phyloP scores from a whole-genome alignment of 1,284 basidiomycete genomes.

The Moniliophthora roreri region DNA sequence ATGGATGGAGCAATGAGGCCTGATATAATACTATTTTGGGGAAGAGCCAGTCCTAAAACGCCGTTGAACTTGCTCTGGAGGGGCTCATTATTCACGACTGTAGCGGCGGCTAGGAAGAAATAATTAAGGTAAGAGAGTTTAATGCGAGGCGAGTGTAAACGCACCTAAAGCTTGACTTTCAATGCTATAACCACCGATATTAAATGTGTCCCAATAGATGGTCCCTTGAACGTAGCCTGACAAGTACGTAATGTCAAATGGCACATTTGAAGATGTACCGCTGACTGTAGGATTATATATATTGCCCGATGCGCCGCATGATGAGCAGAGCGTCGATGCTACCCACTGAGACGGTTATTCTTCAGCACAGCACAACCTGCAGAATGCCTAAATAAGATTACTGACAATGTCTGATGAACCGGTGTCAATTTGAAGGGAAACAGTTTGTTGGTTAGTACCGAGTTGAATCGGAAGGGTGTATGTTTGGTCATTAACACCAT shows the following conservation, averaged over 20 bases:
- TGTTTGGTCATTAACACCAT: conserved; percentile 18
- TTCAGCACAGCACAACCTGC: conserved; percentile 4
- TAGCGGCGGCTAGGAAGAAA: conserved; percentile 48
- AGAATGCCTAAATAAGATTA: conserved; percentile 12
- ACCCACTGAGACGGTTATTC: conserved; percentile 51
- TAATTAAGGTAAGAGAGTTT: neutral
- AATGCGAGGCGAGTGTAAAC: conserved; percentile 18
- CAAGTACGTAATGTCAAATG: conserved; percentile 57
- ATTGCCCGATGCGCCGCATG: conserved; percentile 41
- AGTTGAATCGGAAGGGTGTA: conserved; percentile 60
- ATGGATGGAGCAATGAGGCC: conserved; percentile 43
- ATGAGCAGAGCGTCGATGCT: conserved; percentile 53
- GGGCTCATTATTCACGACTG: conserved; percentile 50
- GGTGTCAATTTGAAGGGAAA: conserved; percentile 69
- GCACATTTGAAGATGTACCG: conserved; percentile 27
- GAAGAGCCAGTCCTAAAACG: conserved; percentile 72
- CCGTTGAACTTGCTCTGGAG: conserved; percentile 56
- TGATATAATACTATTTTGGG: conserved; percentile 62
- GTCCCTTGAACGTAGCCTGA: conserved; percentile 56
- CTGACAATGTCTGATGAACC: conserved; percentile 75
- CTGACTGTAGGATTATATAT: conserved; percentile 51
- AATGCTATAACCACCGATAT: conserved; percentile 58
- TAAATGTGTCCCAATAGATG: conserved; percentile 64
- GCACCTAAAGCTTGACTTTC: conserved; percentile 61
- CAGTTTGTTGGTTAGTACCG: conserved; percentile 45